Percentiles rank a stretch among this genome's conserved stretches.
These are phyloP conservation scores for Neofusicoccum cordaticola DNA, from an alignment of 2,329 filamentous ascomycete species.

Conservation along the genomic window DNA sequence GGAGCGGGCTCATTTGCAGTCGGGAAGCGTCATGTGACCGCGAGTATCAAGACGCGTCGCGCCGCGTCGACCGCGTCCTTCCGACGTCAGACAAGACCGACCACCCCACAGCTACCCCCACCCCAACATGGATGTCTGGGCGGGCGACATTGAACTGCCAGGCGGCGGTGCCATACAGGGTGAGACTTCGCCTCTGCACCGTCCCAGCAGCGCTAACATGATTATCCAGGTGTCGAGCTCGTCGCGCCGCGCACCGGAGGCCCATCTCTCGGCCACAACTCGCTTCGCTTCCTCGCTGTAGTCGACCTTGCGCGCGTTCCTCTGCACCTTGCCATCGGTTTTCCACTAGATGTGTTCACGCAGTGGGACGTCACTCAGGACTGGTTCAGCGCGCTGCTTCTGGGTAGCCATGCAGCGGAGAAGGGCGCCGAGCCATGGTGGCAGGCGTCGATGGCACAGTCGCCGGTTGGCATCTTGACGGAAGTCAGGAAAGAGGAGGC, in stretches of 20 bases:
- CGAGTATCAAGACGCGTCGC: not conserved
- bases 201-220: not conserved
- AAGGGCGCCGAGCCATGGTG: conserved; percentile 33
- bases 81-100: not conserved
- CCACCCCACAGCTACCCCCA: not conserved
- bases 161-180: conserved; percentile 27
- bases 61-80: conserved; percentile 10
- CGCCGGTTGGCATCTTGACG: conserved; percentile 40
- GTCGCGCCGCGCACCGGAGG: conserved; percentile 23
- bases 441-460: conserved; percentile 35
- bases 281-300: conserved; percentile 36
- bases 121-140: conserved; percentile 29
- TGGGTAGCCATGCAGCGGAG: conserved; percentile 20
- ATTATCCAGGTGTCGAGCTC: conserved; percentile 29
- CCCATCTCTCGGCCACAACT: conserved; percentile 20
- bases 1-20: not conserved
- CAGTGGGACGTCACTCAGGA: conserved; percentile 30
- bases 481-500: conserved; percentile 24
- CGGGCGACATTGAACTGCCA: conserved; percentile 32
- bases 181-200: conserved; percentile 5
- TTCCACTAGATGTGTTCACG: conserved; percentile 39
- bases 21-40: not conserved
- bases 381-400: conserved; percentile 41
- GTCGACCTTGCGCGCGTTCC: conserved; percentile 42
- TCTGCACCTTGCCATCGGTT: conserved; percentile 38